These are phyloP conservation scores for Heterobasidion annosum DNA, from an alignment of 1,284 basidiomycete species.

Conservation along the genomic window DNA sequence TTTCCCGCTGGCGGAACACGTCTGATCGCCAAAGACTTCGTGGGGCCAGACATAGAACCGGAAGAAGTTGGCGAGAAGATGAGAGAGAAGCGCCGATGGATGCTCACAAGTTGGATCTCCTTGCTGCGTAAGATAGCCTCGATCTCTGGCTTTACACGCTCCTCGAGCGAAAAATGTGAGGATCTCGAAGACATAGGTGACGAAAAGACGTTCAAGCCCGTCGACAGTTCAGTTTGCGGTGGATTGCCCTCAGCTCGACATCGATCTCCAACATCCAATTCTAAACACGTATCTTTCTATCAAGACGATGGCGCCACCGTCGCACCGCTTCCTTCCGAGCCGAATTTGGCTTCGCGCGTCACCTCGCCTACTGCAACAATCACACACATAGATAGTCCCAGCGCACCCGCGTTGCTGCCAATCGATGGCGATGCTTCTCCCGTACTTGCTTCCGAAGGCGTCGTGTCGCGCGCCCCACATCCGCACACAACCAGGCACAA, in stretches of 20 bases:
- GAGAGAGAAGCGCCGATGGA: conserved; percentile 16
- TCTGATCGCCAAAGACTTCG: conserved; percentile 48
- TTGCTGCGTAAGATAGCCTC: background rate
- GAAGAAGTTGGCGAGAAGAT: conserved; percentile 38
- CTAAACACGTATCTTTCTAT: conserved; percentile 20
- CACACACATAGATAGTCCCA: conserved; percentile 10
- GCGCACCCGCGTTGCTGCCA: background rate
- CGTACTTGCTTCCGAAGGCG: background rate
- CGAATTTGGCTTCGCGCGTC: conserved; percentile 13
- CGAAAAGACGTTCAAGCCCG: background rate
- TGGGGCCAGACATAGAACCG: conserved; percentile 50
- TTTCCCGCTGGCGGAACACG: conserved; percentile 51
- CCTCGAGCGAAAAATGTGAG: background rate
- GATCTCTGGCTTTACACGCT: background rate
- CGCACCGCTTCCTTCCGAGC: conserved; percentile 17
- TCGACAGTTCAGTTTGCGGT: background rate
- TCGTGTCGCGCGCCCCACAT: conserved; percentile 5
- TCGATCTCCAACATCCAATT: background rate
- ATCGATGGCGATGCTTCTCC: background rate
- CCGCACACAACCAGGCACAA: conserved; percentile 11
- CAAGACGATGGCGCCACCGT: conserved; percentile 10
- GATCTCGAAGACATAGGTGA: background rate
- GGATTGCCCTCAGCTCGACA: background rate
- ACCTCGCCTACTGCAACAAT: conserved; percentile 20
- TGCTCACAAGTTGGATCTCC: background rate